Base-by-base conservation (phyloP, 345 rosid species). In the Aquilaria sinensis region DNA sequence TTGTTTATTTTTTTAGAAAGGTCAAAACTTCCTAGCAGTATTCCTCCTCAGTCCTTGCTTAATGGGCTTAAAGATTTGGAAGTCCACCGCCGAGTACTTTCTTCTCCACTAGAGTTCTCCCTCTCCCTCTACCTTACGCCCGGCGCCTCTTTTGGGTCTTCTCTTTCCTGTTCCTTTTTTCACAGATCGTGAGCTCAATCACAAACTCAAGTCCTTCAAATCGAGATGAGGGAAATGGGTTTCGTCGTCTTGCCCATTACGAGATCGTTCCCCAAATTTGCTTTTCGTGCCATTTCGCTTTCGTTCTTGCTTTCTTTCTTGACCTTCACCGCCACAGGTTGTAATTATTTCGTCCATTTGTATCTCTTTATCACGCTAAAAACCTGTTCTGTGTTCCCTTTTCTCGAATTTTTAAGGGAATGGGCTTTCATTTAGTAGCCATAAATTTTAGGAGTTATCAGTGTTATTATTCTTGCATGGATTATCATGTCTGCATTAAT, bases 261-360 rank as follows among this genome's bases (percentile, higher is more conserved):
- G 47, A 61, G 71, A 67, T 51, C 51, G 12, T 62, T 74, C 64
- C 62, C 72, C 53, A 73, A 67, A 54, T 59, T 72, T n/a, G 34
- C 56, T 32, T 45, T 55, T 63, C 47, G 10, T 32, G 11, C 43
- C 48, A 15, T 71, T 75, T 68, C 78, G 53, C 55, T 82, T 59
- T 75, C 80, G 13, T 57, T 73, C 53, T 56, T 80, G 70, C 50
- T 79, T 47, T 85, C 80, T 60, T 77, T 68, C 76, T 31, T 65
- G 50, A 64, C 54, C 72, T 83, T 85, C 62, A 62, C 65, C 48
- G 33, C 76, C 5, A 72, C 95, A 79, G 97, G 95, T 87, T 16
- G 53, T 47, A 46, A 12, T 33, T 64, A 12, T 58, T 15, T 43
- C 32, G 45, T 47, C 14, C 10, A 30, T 46, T 1, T 47, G 10